These are phyloP conservation scores for Calonectria naviculata DNA, from an alignment of 2,329 filamentous ascomycete species.

Conservation along the genomic window DNA sequence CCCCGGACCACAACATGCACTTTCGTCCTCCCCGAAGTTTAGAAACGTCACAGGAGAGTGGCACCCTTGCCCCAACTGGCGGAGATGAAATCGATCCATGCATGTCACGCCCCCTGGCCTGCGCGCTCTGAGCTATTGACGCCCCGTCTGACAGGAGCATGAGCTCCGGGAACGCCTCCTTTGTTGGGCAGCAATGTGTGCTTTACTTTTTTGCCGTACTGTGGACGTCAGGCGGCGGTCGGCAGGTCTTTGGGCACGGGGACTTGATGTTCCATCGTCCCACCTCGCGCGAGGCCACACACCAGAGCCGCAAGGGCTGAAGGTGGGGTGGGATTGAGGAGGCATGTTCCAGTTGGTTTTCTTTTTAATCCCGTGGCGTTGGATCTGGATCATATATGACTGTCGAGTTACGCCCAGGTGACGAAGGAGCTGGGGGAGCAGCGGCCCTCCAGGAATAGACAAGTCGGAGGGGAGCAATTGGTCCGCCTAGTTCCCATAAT, in stretches of 20 bases:
- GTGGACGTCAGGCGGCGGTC: neutral
- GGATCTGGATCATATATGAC: neutral
- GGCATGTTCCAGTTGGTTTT: neutral
- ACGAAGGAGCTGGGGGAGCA: neutral
- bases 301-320: neutral
- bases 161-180: constrained; percentile 2
- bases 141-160: constrained; percentile 13
- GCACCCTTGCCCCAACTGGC: neutral
- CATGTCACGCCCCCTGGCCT: neutral
- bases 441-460: neutral
- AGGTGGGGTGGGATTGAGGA: neutral
- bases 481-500: neutral
- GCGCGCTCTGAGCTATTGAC: neutral
- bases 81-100: constrained; percentile 9
- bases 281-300: neutral
- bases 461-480: neutral
- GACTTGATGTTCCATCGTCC: neutral
- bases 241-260: neutral
- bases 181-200: neutral
- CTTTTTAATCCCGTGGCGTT: neutral
- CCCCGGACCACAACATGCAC: neutral
- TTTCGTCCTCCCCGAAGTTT: neutral
- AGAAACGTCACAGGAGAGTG: neutral
- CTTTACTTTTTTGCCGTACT: neutral
- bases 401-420: neutral